These are phyloP conservation scores for Gossypium schwendimanii DNA, from an alignment of 441 rosid species.

Conservation along the genomic window DNA sequence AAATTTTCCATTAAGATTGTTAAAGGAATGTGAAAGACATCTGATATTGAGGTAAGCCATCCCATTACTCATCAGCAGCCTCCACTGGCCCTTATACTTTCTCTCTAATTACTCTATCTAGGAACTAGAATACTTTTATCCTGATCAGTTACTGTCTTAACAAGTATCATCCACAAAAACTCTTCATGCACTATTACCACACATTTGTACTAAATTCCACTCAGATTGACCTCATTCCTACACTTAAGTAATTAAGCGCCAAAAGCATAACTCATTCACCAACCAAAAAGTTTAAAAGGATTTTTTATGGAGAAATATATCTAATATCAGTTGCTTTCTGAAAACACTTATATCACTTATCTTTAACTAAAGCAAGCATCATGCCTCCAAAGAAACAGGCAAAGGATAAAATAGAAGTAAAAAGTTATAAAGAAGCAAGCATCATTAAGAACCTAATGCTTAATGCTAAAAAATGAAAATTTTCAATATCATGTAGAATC, in stretches of 20 bases:
- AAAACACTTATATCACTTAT: not conserved
- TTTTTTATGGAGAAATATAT: not conserved
- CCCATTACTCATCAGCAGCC: not conserved
- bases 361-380: conserved; percentile 1
- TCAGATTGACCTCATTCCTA: not conserved
- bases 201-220: not conserved
- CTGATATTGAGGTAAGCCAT: not conserved
- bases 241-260: not conserved
- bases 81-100: not conserved
- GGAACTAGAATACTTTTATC: not conserved
- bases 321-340: not conserved
- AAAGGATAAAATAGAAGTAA: not conserved
- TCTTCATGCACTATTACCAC: not conserved
- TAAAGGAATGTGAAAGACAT: not conserved
- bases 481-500: not conserved
- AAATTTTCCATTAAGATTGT: not conserved
- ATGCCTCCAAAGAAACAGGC: not conserved
- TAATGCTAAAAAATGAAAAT: not conserved
- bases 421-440: not conserved
- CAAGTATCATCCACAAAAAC: not conserved
- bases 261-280: not conserved
- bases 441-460: not conserved
- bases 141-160: not conserved
- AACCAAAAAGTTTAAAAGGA: not conserved
- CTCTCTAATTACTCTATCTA: not conserved